phyloP scores from a whole-genome alignment of 1,139 yeast genomes.

The Petasospora rhodanensis region DNA sequence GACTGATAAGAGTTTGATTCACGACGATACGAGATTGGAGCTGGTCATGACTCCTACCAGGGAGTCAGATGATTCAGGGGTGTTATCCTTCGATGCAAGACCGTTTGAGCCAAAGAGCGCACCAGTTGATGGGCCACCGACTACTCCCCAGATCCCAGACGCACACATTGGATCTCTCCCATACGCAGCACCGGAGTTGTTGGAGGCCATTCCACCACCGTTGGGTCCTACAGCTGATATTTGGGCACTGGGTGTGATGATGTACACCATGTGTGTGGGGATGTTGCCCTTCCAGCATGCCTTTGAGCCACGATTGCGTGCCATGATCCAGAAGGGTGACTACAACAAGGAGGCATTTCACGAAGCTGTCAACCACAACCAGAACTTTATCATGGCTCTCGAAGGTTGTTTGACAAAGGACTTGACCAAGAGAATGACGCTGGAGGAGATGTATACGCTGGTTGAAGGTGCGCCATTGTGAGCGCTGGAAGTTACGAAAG shows the following conservation, averaged over 20 bases:
- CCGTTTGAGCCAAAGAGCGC: conserved; percentile 13
- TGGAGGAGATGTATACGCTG: conserved; percentile 11
- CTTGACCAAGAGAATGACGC: conserved; percentile 44
- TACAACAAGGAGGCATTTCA: conserved; percentile 45
- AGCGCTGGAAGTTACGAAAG: too few species aligned
- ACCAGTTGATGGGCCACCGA: conserved; percentile 1
- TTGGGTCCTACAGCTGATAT: conserved; percentile 74
- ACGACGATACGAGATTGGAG: conserved; percentile 28
- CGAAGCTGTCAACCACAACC: conserved; percentile 25
- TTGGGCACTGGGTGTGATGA: conserved; percentile 85
- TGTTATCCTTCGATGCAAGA: conserved; percentile 10
- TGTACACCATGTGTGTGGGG: conserved; percentile 71
- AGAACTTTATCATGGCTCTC: conserved; percentile 41
- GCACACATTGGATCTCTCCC: conserved; percentile 85
- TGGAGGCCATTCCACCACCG: conserved; percentile 62
- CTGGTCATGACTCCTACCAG: conserved; percentile 3
- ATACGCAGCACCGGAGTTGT: conserved; percentile 84
- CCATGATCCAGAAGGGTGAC: conserved; percentile 66
- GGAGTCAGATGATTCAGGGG: conserved; percentile 3
- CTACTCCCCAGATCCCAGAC: conserved; percentile 51
- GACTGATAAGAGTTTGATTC: conserved; percentile 24
- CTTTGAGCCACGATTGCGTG: conserved; percentile 72
- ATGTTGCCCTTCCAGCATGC: conserved; percentile 78
- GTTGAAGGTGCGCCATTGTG: too few species aligned
- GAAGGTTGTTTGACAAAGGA: conserved; percentile 52